These are phyloP conservation scores for Saturnispora mendoncae DNA, from an alignment of 805 yeast genomes.

Conservation along the genomic window DNA sequence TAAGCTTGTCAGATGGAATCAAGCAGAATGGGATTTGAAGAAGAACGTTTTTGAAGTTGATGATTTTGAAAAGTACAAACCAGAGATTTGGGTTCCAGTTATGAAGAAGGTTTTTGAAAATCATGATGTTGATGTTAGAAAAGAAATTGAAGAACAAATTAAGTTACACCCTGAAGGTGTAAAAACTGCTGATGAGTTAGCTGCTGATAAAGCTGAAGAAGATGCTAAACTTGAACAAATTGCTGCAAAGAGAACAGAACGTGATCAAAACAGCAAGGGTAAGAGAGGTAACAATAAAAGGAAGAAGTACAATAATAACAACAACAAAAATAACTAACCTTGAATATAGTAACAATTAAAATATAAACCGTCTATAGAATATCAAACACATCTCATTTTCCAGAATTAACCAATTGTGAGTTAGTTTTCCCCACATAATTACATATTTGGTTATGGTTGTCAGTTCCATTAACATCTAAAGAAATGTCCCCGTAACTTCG, in stretches of 20 bases:
- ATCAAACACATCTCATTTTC: too few relatives aligned
- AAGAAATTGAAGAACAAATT: slow-evolving; percentile 31
- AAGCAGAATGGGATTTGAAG: slow-evolving; percentile 77
- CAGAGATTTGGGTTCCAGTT: slow-evolving; percentile 63
- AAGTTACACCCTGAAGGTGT: slow-evolving; percentile 11
- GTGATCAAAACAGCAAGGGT: neutral
- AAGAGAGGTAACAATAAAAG: slow-evolving; percentile 2
- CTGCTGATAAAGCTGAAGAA: slow-evolving; percentile 6
- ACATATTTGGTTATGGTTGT: neutral
- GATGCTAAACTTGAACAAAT: slow-evolving; percentile 6
- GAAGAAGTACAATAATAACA: neutral
- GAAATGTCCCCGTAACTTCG: slow-evolving; percentile 31
- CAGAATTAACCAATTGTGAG: too few relatives aligned
- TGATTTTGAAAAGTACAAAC: slow-evolving; percentile 55
- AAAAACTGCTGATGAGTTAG: slow-evolving; percentile 5
- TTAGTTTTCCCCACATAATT: slow-evolving; percentile 1
- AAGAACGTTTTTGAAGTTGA: slow-evolving; percentile 57
- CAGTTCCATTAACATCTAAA: slow-evolving; percentile 11
- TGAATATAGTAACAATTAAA: too few relatives aligned
- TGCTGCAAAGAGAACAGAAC: slow-evolving; percentile 3
- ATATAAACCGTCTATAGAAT: too few relatives aligned
- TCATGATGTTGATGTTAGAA: slow-evolving; percentile 30
- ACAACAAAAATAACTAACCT: neutral
- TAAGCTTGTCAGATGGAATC: slow-evolving; percentile 59
- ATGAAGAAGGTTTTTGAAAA: slow-evolving; percentile 44